Base-by-base conservation (phyloP, 2,329 filamentous ascomycete genomes). In the Scedosporium boydii region DNA sequence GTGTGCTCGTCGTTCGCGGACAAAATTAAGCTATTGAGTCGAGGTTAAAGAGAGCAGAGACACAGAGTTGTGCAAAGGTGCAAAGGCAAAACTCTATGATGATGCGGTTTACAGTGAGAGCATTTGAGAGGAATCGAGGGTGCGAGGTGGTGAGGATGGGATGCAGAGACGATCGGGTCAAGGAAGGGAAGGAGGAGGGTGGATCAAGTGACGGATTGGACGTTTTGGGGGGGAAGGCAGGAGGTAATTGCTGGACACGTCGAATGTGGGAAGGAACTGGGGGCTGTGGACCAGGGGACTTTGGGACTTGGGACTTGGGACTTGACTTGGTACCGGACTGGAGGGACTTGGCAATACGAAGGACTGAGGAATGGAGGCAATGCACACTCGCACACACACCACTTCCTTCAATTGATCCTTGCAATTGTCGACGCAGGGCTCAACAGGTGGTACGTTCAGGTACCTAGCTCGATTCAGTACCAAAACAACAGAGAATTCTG, bases 101-200 rank as follows among this genome's bases (percentile, higher is more conserved):
- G 21, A 55, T 55, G 51, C 23, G 2, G 12, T 14, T 23, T 55
- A 55, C 51, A 23, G 23, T 23, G 51, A 55, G 51, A 55, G 23
- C 51, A 55, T 55, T 26, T 23, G 51, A 55, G 51, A 48, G 44
- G 16, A 16, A 48, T 34, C 29, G 29, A 34, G 29, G 1, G 44
- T 7, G 6, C 18, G 44, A 9, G 48, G 18, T 53, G n/a, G 51
- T 23, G 23, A 23, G 10, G 51, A 55, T 55, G 51, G 23, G 51
- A 55, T 55, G 51, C 51, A 55, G 51, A 55, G 51, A 55, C 51
- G 51, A 55, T 55, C 51, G 23, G 51, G 51, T 55, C 23, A 23
- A 23, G 51, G 51, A 55, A 55, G 51, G 51, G 21, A 55, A 23
- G 23, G 51, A 55, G 23, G 51, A 55, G 51, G 16, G 51, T 55